These are phyloP conservation scores for Mycena amicta DNA, from an alignment of 768 basidiomycete genomes.

Conservation along the genomic window DNA sequence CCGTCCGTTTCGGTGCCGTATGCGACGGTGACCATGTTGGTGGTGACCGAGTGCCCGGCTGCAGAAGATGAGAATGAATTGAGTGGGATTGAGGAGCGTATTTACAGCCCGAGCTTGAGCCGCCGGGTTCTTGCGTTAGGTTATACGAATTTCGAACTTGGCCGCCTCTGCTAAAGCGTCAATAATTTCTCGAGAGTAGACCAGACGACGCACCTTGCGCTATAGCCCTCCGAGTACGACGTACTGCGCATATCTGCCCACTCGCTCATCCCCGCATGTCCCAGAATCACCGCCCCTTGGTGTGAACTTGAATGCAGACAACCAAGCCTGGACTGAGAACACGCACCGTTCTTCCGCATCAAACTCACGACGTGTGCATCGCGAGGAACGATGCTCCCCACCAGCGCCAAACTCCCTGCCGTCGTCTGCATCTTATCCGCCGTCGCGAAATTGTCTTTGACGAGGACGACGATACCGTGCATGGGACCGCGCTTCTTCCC, in stretches of 20 bases:
- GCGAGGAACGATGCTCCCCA: slow-evolving; percentile 23
- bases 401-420: slow-evolving; percentile 18
- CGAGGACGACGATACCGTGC: slow-evolving; percentile 22
- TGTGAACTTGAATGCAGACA: neutral
- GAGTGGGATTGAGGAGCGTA: neutral
- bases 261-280: slow-evolving; percentile 42
- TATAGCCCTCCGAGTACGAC: slow-evolving; percentile 30
- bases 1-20: slow-evolving; percentile 35
- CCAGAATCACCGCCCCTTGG: slow-evolving; percentile 26
- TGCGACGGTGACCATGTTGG: slow-evolving; percentile 29
- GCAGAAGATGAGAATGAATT: slow-evolving; percentile 22
- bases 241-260: slow-evolving; percentile 34
- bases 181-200: slow-evolving; percentile 2
- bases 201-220: slow-evolving; percentile 11
- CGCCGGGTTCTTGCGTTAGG: slow-evolving; percentile 39
- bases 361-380: slow-evolving; percentile 23
- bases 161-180: slow-evolving; percentile 40
- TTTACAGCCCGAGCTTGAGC: slow-evolving; percentile 42
- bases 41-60: slow-evolving; percentile 33
- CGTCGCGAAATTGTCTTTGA: slow-evolving; percentile 26
- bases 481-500: slow-evolving; percentile 20
- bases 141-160: slow-evolving; percentile 41
- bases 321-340: neutral
- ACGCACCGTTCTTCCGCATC: slow-evolving; percentile 14
- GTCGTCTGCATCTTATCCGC: slow-evolving; percentile 25